phyloP scores from a whole-genome alignment of 208 protist genomes.

The Kentomonas sorsogonicus region DNA sequence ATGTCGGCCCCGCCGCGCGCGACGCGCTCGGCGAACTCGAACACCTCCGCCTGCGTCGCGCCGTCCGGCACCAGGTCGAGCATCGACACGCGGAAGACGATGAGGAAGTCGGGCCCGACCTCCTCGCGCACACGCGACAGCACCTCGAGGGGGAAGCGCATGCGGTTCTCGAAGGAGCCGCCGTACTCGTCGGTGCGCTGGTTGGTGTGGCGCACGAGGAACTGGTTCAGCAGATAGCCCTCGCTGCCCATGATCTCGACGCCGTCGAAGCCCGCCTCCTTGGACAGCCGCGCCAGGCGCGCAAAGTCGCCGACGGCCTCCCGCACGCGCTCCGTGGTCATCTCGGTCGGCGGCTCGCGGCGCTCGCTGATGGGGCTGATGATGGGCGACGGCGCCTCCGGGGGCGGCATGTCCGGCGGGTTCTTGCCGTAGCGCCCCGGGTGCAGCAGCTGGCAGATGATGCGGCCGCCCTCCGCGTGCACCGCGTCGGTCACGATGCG shows the following conservation, averaged over 20 bases:
- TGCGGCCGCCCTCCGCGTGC: constrained; percentile 65
- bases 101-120: constrained; percentile 73
- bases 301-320: constrained; percentile 63
- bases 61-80: constrained; percentile 80
- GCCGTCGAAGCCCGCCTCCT: constrained; percentile 81
- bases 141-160: constrained; percentile 75
- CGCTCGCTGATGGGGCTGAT: constrained; percentile 32
- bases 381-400: constrained; percentile 31
- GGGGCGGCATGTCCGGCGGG: constrained; percentile 52
- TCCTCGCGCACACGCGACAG: constrained; percentile 43
- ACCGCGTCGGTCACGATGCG: constrained; percentile 64
- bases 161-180: constrained; percentile 74
- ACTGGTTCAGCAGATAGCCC: constrained; percentile 89
- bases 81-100: constrained; percentile 84
- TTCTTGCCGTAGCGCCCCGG: constrained; percentile 56
- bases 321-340: constrained; percentile 37
- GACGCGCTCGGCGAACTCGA: constrained; percentile 55
- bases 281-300: constrained; percentile 33
- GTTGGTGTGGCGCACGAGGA: constrained; percentile 72
- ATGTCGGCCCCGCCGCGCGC: constrained; percentile 58
- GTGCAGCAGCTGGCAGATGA: constrained; percentile 85
- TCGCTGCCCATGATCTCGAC: constrained; percentile 88
- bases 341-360: constrained; percentile 32
- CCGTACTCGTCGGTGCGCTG: constrained; percentile 85
- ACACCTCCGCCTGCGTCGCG: constrained; percentile 62